Evolutionary conservation across 805 yeast species (phyloP), one percentile per base, ranked within the genome.

Genomic region (Candida sonorensis): DNA sequence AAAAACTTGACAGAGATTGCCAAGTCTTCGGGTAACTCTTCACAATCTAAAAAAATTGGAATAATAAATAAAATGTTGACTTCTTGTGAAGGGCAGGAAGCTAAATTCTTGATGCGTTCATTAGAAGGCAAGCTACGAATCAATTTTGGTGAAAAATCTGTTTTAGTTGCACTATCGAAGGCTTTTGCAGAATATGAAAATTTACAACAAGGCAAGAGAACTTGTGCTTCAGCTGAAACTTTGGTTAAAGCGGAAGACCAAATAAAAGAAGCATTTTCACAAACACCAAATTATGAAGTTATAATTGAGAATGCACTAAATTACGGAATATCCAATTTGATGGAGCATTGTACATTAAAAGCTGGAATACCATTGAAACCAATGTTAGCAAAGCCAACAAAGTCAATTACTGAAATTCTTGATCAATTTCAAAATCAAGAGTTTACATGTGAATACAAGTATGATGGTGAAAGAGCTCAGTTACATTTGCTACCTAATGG

Each of bases 391-490:
- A 92, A 90, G 53, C 98, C 98, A 2, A 90, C 97, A 0, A 90
- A 92, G 51, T 74, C 96, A 2, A 79, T 92, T 22, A 73, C 82
- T n/a, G 98, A 92, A 53, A 84, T 92, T 1, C 66, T 92, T 39
- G 95, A 92, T 53, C 66, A 94, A 35, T 88, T 92, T 53, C 82
- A 81, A 42, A 86, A 79, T 28, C 81, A 79, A 44, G 74, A 74
- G 36, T 92, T 92, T 51, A 88, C 97, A 0, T 90, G 97, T 55
- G 98, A 92, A 55, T 92, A 88, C 61, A 92, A 92, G 51, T 92
- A 92, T 50, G 98, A 92, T 55, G 98, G 98, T 27, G 98, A 92
- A 60, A 72, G 98, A 47, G 97, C 97, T 0, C 98, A 92, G 55
- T 80, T 92, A 9, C 98, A 92, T 57, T 57, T 81, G 18, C 56